Base-by-base conservation (phyloP, 2,329 filamentous ascomycete species). In the Hymenotorrendiella dingleyae region DNA sequence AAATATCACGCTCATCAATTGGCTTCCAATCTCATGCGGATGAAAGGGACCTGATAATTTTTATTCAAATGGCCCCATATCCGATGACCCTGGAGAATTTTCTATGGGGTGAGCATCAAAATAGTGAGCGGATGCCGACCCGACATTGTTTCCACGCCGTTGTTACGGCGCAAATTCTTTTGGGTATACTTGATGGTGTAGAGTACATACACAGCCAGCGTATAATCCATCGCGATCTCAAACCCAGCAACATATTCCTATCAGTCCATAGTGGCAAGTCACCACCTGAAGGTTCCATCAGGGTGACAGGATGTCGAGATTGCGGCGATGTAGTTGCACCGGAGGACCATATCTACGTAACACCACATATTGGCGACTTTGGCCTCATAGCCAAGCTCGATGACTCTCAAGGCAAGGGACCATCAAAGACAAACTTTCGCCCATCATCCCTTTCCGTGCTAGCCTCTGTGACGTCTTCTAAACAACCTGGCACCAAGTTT, bases 231-330 rank as follows among this genome's bases (percentile, higher is more conserved):
- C 74, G 80, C 8, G 81, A 85, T 54, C 66, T 85, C 17, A 85
- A 85, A 54, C 81, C 81, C 0, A 76, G 74, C 3, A 85, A 85
- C 50, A 75, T 85, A 21, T 83, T 85, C 59, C 64, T 85, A 0
- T 74, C 73, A 2, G 57, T 70, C n/a, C 61, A 66, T 14, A 60
- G 54, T 4, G 56, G 60, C 2, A 49, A 19, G 49, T 53, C 56
- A 56, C 33, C 63, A 37, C 38, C 65, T 1, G 60, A 67, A 4
- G 69, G 72, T 14, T 69, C 65, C 16, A 63, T 72, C n/a, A 62
- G 73, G 32, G 54, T 73, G 1, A 62, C 65, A 10, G 45, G 46
- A 8, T 60, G 55, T 22, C 20, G 54, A 8, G 52, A 65, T 1
- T 83, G 77, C 45, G 51, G 56, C 7, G 55, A 55, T 32, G 11